A percentile compares a stretch with the other conserved stretches of the same genome.
Evolutionary conservation across 352 stramenopile species (phyloP).

Genomic region (Phytopythium vexans): DNA sequence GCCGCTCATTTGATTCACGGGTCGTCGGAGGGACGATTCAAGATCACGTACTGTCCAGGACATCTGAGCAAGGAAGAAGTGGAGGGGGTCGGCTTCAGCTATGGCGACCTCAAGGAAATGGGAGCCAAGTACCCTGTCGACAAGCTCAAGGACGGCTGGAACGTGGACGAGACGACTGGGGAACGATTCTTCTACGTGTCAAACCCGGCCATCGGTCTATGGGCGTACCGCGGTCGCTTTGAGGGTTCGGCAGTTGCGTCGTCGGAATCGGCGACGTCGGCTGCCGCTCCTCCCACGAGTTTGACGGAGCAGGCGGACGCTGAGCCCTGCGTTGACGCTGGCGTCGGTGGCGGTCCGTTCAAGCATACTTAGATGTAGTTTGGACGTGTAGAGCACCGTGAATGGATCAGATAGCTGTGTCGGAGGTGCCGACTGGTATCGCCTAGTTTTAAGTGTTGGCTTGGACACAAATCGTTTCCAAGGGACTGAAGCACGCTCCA

Average conservation of each 20-base stretch:
- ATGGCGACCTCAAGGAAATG: constrained; percentile 86
- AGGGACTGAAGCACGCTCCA: no score
- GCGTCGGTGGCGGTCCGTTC: constrained; percentile 79
- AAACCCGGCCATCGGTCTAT: constrained; percentile 95
- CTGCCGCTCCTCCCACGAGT: constrained; percentile 9
- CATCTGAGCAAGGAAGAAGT: constrained; percentile 92
- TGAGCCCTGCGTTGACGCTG: constrained; percentile 59
- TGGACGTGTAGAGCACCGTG: no score
- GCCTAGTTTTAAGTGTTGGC: no score
- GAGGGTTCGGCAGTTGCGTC: constrained; percentile 39
- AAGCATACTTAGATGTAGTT: constrained; percentile 13
- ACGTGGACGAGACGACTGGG: constrained; percentile 65
- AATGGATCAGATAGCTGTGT: no score
- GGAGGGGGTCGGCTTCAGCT: constrained; percentile 92
- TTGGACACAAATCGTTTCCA: no score
- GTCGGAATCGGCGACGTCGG: not conserved
- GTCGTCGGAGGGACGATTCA: constrained; percentile 96
- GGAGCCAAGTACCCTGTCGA: constrained; percentile 77
- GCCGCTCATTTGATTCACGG: constrained; percentile 97
- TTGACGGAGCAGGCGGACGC: constrained; percentile 38
- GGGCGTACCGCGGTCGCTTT: constrained; percentile 88
- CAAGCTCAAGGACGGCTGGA: constrained; percentile 92
- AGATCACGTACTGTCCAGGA: constrained; percentile 92
- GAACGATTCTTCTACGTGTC: constrained; percentile 97
- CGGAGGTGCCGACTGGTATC: no score